These are phyloP conservation scores for Dothiorella sarmentorum DNA, from an alignment of 2,329 filamentous ascomycete genomes.

Conservation along the genomic window DNA sequence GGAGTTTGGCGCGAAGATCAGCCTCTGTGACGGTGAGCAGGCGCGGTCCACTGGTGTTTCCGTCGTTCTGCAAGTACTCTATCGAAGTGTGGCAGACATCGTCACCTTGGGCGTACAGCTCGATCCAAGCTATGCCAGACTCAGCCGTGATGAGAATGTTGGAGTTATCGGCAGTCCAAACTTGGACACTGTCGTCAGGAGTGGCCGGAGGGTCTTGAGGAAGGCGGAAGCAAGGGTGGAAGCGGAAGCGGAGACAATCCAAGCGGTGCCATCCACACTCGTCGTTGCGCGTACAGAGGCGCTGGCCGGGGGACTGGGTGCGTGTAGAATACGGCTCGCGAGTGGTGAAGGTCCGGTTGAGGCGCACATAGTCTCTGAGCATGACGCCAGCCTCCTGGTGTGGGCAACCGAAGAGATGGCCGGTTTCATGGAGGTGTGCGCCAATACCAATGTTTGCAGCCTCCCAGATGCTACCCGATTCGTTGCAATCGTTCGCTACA, in stretches of 20 bases:
- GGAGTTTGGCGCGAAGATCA: slow-evolving; percentile 67
- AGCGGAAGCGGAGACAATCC: slow-evolving; percentile 82
- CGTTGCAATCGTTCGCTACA: slow-evolving; percentile 81
- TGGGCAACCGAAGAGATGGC: slow-evolving; percentile 84
- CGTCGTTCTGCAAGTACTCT: slow-evolving; percentile 66
- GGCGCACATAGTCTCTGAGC: slow-evolving; percentile 78
- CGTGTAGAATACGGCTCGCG: slow-evolving; percentile 84
- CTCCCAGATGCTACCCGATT: slow-evolving; percentile 90
- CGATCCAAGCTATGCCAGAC: slow-evolving; percentile 79
- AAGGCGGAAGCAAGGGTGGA: slow-evolving; percentile 84
- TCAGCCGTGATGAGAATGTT: slow-evolving; percentile 73
- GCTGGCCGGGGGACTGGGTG: slow-evolving; percentile 75
- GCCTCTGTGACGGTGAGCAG: slow-evolving; percentile 72
- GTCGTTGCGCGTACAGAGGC: slow-evolving; percentile 68
- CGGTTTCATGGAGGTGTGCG: slow-evolving; percentile 85
- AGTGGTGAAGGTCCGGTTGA: slow-evolving; percentile 79
- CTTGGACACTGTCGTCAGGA: slow-evolving; percentile 74
- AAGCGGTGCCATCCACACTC: slow-evolving; percentile 91
- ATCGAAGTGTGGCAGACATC: slow-evolving; percentile 76
- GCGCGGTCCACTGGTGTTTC: slow-evolving; percentile 55
- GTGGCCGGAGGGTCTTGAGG: slow-evolving; percentile 63
- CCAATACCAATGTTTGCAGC: slow-evolving; percentile 92
- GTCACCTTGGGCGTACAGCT: slow-evolving; percentile 78
- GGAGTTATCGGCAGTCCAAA: slow-evolving; percentile 77
- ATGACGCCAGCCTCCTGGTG: slow-evolving; percentile 91